phyloP scores from a whole-genome alignment of 441 rosid genomes.

The Eugenia klotzschiana region DNA sequence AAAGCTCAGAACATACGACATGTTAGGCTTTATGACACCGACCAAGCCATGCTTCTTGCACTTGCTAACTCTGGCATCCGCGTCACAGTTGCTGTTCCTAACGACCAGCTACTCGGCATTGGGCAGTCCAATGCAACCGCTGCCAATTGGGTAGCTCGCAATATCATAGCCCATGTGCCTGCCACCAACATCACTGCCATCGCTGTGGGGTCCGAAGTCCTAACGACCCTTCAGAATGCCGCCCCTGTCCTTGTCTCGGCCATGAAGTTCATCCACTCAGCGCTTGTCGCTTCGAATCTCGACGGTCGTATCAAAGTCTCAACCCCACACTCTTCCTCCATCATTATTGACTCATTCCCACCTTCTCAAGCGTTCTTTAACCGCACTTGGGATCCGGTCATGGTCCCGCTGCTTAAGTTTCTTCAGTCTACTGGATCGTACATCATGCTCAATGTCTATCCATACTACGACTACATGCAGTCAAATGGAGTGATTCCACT shows the following conservation, averaged over 20 bases:
- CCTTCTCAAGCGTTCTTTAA: conserved; percentile 98
- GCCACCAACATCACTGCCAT: conserved; percentile 77
- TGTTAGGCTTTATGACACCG: conserved; percentile 76
- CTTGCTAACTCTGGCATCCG: conserved; percentile 72
- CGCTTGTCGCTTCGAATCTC: conserved; percentile 76
- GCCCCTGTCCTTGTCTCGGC: conserved; percentile 75
- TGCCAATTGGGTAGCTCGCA: conserved; percentile 87
- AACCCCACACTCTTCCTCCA: conserved; percentile 68
- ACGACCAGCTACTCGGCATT: conserved; percentile 80
- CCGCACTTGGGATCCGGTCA: conserved; percentile 70
- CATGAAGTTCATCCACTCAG: conserved; percentile 63
- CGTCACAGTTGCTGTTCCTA: conserved; percentile 71
- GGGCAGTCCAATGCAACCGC: conserved; percentile 95
- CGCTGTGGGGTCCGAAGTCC: conserved; percentile 75
- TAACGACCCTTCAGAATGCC: conserved; percentile 54
- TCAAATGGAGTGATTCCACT: conserved; percentile 59
- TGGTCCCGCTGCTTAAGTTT: conserved; percentile 73
- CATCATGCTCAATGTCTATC: conserved; percentile 78
- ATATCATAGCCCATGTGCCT: conserved; percentile 73
- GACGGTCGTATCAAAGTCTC: conserved; percentile 78
- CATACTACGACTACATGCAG: conserved; percentile 68
- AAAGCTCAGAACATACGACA: conserved; percentile 65
- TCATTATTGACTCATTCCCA: conserved; percentile 87
- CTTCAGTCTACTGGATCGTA: conserved; percentile 64
- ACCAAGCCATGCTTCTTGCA: conserved; percentile 61